Conservation (phyloP, 306 rosid genomes). For the Calophaca sinica region DNA sequence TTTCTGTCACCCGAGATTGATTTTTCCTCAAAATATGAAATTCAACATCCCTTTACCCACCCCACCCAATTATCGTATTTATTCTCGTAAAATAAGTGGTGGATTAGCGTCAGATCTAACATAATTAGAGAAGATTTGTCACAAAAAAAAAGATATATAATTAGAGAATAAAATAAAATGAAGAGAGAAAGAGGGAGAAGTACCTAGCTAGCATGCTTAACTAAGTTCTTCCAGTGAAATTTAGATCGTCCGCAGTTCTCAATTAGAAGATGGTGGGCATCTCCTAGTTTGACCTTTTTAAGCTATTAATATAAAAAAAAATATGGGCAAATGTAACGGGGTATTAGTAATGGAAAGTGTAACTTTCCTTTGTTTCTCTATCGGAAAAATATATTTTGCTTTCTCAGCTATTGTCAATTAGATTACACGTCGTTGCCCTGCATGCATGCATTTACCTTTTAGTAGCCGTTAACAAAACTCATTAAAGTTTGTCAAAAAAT, state of each 20-base stretch:
- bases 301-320: no score
- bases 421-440: slow-evolving; percentile 6
- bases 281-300: background rate
- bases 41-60: background rate
- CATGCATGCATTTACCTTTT: slow-evolving; percentile 12
- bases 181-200: background rate
- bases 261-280: background rate
- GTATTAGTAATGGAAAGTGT: background rate
- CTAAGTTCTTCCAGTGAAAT: background rate
- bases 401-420: background rate
- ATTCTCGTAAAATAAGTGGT: background rate
- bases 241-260: no score
- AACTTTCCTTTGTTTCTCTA: background rate
- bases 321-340: background rate
- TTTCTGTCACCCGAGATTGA: background rate
- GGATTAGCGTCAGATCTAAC: background rate
- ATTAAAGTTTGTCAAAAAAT: no score
- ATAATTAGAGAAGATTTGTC: background rate
- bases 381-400: background rate
- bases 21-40: background rate
- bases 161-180: background rate
- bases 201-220: background rate
- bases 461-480: slow-evolving; percentile 1
- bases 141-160: no score
- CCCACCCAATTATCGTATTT: background rate